Evolutionary conservation across 208 protist species (phyloP).

Genomic region (Jaenimonas drosophilae): DNA sequence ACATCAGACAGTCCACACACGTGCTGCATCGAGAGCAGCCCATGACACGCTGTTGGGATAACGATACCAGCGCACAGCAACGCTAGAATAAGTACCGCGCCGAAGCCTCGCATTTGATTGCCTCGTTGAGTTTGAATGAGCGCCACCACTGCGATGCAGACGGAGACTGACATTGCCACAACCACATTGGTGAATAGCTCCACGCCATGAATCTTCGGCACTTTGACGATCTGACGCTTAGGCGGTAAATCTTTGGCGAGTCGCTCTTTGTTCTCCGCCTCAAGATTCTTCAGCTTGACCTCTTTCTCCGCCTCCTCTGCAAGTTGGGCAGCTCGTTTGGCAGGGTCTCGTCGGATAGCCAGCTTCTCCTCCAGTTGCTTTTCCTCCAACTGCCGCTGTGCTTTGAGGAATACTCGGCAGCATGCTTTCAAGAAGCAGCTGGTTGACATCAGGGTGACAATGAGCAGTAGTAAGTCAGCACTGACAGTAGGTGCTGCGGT

Average conservation of each 20-base stretch:
- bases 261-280: conserved; percentile 16
- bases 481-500: background rate
- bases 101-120: conserved; percentile 39
- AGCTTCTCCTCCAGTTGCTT: conserved; percentile 7
- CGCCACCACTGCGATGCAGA: conserved; percentile 12
- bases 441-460: background rate
- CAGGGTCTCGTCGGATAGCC: conserved; percentile 5
- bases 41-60: conserved; percentile 12
- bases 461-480: background rate
- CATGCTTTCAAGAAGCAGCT: background rate
- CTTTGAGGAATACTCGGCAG: background rate
- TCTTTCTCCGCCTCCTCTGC: conserved; percentile 2
- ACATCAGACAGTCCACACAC: conserved; percentile 9
- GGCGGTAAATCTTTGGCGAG: conserved; percentile 7
- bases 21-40: background rate
- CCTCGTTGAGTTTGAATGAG: conserved; percentile 19
- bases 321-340: too few relatives aligned
- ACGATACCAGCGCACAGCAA: conserved; percentile 22
- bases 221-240: conserved; percentile 15
- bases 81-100: conserved; percentile 15
- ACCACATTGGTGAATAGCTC: conserved; percentile 41
- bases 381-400: background rate
- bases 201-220: conserved; percentile 15
- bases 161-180: conserved; percentile 6
- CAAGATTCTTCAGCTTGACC: conserved; percentile 12